phyloP scores from a whole-genome alignment of 78 protist species.

The Chrysochromulina parva region DNA sequence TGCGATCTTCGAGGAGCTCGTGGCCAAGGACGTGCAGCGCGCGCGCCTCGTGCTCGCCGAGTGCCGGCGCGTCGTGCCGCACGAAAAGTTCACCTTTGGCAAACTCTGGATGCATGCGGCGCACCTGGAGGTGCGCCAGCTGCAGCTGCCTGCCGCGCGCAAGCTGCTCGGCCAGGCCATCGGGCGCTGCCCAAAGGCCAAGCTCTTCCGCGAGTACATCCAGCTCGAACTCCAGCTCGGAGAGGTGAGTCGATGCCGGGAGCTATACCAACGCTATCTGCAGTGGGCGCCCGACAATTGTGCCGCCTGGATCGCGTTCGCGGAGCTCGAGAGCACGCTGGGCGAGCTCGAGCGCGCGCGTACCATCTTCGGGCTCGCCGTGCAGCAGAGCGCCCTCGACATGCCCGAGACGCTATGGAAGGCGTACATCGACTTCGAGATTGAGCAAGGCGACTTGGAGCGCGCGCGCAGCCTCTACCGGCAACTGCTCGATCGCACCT shows the following conservation, averaged over 20 bases:
- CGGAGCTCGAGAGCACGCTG: constrained; percentile 83
- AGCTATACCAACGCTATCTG: constrained; percentile 76
- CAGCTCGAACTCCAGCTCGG: constrained; percentile 84
- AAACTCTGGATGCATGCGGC: constrained; percentile 92
- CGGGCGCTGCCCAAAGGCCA: constrained; percentile 72
- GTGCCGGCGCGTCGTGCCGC: constrained; percentile 76
- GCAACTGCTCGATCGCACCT: constrained; percentile 73
- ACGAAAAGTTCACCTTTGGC: constrained; percentile 91
- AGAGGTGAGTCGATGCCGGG: constrained; percentile 81
- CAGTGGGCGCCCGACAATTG: constrained; percentile 71
- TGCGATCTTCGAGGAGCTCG: constrained; percentile 47
- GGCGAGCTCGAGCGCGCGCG: constrained; percentile 83
- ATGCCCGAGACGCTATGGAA: constrained; percentile 94
- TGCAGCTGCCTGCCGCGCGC: neutral
- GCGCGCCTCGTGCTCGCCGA: constrained; percentile 71
- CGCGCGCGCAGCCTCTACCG: constrained; percentile 73
- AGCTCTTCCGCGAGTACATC: constrained; percentile 77
- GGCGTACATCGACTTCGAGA: constrained; percentile 69
- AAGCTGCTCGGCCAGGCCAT: constrained; percentile 69
- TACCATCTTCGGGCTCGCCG: constrained; percentile 77
- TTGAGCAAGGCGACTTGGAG: constrained; percentile 39
- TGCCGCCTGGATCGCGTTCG: constrained; percentile 76
- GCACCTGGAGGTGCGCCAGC: constrained; percentile 85
- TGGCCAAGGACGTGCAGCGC: constrained; percentile 75
- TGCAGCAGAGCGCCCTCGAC: constrained; percentile 63